phyloP scores from a whole-genome alignment of 2,329 filamentous ascomycete genomes.

The Colletotrichum siamense region DNA sequence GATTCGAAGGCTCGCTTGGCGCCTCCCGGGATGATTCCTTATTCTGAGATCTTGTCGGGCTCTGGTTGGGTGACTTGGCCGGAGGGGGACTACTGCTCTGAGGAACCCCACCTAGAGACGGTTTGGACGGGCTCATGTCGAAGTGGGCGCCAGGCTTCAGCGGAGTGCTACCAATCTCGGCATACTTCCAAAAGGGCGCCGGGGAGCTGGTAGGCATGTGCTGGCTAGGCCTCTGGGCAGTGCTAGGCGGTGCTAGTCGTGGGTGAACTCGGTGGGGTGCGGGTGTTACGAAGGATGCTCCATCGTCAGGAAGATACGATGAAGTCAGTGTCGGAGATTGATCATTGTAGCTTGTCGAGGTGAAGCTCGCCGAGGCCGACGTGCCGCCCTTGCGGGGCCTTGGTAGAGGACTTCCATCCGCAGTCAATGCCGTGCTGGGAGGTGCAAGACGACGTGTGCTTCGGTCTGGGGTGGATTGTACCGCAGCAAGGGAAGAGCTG shows the following conservation, averaged over 20 bases:
- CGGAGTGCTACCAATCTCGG: constrained; percentile 77
- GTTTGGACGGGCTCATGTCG: constrained; percentile 66
- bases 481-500: constrained; percentile 51
- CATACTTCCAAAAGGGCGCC: constrained; percentile 88
- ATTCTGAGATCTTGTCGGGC: constrained; percentile 45
- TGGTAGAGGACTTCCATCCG: constrained; percentile 68
- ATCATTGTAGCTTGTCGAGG: constrained; percentile 56
- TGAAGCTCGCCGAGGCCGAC: constrained; percentile 49
- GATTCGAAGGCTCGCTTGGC: constrained; percentile 25
- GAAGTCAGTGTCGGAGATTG: constrained; percentile 68
- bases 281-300: constrained; percentile 70
- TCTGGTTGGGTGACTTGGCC: constrained; percentile 58
- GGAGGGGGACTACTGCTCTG: constrained; percentile 66
- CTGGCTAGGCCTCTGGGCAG: constrained; percentile 80
- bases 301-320: constrained; percentile 66
- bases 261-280: constrained; percentile 77
- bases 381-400: constrained; percentile 56
- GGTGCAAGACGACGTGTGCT: constrained; percentile 35
- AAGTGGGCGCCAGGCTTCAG: constrained; percentile 55
- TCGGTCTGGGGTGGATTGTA: constrained; percentile 66
- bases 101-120: constrained; percentile 38
- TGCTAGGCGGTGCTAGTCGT: constrained; percentile 78
- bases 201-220: constrained; percentile 87
- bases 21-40: constrained; percentile 24
- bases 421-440: constrained; percentile 40